Percentiles rank a stretch among this genome's conserved stretches.
Evolutionary conservation across 495 filamentous ascomycete species (phyloP).

Genomic region (Viridothelium virens): DNA sequence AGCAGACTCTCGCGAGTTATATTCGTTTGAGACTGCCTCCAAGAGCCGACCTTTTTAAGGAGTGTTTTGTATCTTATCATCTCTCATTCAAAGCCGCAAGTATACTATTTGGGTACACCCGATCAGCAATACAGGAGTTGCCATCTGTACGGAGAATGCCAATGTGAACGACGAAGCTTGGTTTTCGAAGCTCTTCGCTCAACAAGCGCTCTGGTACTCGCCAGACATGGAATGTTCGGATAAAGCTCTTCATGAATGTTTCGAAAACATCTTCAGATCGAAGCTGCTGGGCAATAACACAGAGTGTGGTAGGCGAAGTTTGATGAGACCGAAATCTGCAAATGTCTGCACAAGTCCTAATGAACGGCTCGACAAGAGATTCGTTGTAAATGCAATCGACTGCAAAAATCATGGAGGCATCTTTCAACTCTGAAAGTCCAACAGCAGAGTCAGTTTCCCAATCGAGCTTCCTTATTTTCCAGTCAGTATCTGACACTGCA

Average conservation of each 20-base stretch:
- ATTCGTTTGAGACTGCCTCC: too few relatives aligned
- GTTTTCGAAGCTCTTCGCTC: constrained; percentile 48
- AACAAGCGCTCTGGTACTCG: constrained; percentile 59
- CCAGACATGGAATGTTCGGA: constrained; percentile 62
- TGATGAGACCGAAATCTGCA: constrained; percentile 48
- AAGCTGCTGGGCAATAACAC: constrained; percentile 78
- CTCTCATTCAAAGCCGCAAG: not conserved
- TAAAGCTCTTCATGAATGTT: constrained; percentile 63
- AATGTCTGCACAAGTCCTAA: constrained; percentile 73
- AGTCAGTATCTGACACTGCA: not conserved
- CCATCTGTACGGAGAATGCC: constrained; percentile 43
- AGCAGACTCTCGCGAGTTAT: too few relatives aligned
- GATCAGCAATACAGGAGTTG: not conserved
- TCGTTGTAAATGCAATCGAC: constrained; percentile 42
- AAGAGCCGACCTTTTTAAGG: too few relatives aligned
- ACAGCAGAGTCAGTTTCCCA: constrained; percentile 50
- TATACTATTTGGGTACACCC: not conserved
- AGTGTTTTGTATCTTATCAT: not conserved
- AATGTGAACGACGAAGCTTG: constrained; percentile 60
- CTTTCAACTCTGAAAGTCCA: constrained; percentile 29
- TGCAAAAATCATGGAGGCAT: constrained; percentile 43
- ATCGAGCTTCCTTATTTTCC: constrained; percentile 36
- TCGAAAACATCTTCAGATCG: constrained; percentile 79
- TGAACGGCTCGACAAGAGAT: constrained; percentile 64
- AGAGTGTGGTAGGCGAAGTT: constrained; percentile 46